A percentile compares a stretch with the other conserved stretches of the same genome.
Evolutionary conservation across 2,329 filamentous ascomycete species (phyloP).

Genomic region (Thielaviopsis punctulata): DNA sequence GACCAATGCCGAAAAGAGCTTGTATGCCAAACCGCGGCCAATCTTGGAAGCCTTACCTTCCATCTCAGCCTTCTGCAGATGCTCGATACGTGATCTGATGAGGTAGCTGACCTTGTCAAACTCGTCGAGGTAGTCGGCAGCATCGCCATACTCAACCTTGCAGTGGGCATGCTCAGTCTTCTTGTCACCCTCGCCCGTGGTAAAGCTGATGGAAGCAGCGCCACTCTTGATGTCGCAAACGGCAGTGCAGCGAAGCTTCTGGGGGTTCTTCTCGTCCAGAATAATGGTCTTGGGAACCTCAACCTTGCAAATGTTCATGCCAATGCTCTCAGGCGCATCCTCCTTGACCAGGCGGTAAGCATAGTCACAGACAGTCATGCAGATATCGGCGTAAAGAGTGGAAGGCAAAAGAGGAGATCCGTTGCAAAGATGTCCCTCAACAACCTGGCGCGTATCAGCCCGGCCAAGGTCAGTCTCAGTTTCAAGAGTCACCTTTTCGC

Average conservation of each 20-base stretch:
- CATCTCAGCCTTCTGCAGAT: conserved; percentile 41
- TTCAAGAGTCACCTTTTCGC: conserved; percentile 33
- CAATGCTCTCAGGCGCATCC: conserved; percentile 31
- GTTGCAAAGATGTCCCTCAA: conserved; percentile 51
- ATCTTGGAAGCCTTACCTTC: conserved; percentile 54
- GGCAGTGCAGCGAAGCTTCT: conserved; percentile 43
- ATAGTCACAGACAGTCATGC: conserved; percentile 44
- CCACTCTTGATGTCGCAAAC: conserved; percentile 40
- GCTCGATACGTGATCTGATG: conserved; percentile 44
- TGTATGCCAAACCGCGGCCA: conserved; percentile 61
- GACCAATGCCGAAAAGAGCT: conserved; percentile 41
- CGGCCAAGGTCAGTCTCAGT: conserved; percentile 50
- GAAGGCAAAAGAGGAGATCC: conserved; percentile 49
- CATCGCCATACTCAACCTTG: conserved; percentile 43
- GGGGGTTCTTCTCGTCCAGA: conserved; percentile 28
- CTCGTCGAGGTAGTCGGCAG: conserved; percentile 42
- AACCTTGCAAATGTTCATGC: conserved; percentile 48
- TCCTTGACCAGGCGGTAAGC: conserved; percentile 45
- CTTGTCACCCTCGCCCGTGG: conserved; percentile 40
- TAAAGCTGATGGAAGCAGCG: conserved; percentile 38
- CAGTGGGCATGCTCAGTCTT: conserved; percentile 45
- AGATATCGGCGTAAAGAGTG: conserved; percentile 40
- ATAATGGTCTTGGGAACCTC: conserved; percentile 57
- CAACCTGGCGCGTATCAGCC: conserved; percentile 40
- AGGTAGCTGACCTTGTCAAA: conserved; percentile 54